Percentiles rank a stretch among this genome's conserved stretches.
Evolutionary conservation across 352 stramenopile species (phyloP).

Genomic region (Pythium diclinum): DNA sequence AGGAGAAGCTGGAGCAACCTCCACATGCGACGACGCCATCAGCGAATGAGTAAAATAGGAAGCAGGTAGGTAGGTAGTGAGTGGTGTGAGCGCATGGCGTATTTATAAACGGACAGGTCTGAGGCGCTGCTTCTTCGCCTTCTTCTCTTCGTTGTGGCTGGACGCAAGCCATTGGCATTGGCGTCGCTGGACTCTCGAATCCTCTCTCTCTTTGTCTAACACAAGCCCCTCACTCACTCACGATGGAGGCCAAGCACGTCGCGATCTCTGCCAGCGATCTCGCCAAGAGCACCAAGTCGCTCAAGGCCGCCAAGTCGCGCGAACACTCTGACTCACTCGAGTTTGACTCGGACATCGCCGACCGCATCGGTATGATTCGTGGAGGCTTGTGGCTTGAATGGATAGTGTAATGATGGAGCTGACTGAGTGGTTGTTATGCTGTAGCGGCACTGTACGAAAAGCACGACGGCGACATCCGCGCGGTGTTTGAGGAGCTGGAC

Average conservation of each 20-base stretch:
- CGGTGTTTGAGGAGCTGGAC: constrained; percentile 75
- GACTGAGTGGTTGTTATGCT: not conserved
- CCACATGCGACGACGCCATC: not conserved
- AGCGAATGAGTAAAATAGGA: not conserved
- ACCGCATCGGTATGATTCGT: constrained; percentile 45
- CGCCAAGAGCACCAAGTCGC: constrained; percentile 53
- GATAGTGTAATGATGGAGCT: not conserved
- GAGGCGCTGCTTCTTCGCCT: not conserved
- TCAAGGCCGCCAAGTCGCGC: constrained; percentile 60
- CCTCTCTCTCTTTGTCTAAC: not conserved
- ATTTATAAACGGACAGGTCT: constrained; percentile 11
- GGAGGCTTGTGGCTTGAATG: not conserved
- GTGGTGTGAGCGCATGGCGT: not conserved
- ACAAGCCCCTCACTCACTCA: not conserved
- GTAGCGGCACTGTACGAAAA: constrained; percentile 59
- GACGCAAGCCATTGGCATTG: not conserved
- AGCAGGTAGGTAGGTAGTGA: not conserved
- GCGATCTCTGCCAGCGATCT: constrained; percentile 57
- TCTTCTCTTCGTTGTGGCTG: not conserved
- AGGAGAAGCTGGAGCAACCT: not conserved
- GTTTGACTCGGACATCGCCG: constrained; percentile 53
- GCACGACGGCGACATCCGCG: constrained; percentile 53
- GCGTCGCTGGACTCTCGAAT: not conserved
- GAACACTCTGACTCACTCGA: constrained; percentile 74
- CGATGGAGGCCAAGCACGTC: constrained; percentile 64